A percentile compares a stretch with the other conserved stretches of the same genome.
Conservation (phyloP, 2,329 filamentous ascomycete genomes). For the Tolypocladium inflatum region DNA sequence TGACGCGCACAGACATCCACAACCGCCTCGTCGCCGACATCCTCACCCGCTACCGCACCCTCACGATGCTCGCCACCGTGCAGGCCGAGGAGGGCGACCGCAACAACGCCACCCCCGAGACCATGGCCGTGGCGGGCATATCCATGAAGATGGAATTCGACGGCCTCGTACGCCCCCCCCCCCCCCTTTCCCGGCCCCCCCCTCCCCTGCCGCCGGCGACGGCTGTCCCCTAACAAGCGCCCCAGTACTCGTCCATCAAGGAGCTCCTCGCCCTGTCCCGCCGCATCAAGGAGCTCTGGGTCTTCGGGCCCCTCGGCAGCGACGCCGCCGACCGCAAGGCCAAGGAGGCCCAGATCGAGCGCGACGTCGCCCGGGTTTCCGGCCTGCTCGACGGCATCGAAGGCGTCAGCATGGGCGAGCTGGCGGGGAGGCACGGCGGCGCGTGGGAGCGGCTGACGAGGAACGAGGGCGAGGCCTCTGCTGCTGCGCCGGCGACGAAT, state of each 20-base stretch:
- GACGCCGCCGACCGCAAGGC: slow-evolving; percentile 23
- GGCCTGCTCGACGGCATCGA: slow-evolving; percentile 25
- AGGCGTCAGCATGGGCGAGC: slow-evolving; percentile 18
- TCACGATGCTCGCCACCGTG: slow-evolving; percentile 33
- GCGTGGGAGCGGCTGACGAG: slow-evolving; percentile 22
- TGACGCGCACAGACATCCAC: slow-evolving; percentile 26
- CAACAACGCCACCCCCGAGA: slow-evolving; percentile 28
- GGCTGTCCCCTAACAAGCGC: neutral
- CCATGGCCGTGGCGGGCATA: slow-evolving; percentile 31
- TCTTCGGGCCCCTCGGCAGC: slow-evolving; percentile 31
- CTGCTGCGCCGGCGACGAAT: neutral
- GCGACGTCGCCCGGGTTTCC: slow-evolving; percentile 24
- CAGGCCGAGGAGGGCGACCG: slow-evolving; percentile 27
- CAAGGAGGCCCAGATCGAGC: slow-evolving; percentile 26
- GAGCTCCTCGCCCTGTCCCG: slow-evolving; percentile 33
- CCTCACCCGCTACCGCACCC: slow-evolving; percentile 31
- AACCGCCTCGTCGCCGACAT: slow-evolving; percentile 35
- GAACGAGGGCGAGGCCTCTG: slow-evolving; percentile 5
- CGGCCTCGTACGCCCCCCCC: slow-evolving; percentile 20
- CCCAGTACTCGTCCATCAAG: slow-evolving; percentile 31
- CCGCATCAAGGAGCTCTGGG: slow-evolving; percentile 36
- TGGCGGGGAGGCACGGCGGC: slow-evolving; percentile 26
- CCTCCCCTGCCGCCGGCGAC: too few relatives aligned
- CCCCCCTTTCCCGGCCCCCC: neutral
- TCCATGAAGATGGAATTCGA: slow-evolving; percentile 37